Evolutionary conservation across 164 flowering plant genomes (phyloP), one percentile per base, ranked within the genome.

Genomic region (Vitis cinerea): DNA sequence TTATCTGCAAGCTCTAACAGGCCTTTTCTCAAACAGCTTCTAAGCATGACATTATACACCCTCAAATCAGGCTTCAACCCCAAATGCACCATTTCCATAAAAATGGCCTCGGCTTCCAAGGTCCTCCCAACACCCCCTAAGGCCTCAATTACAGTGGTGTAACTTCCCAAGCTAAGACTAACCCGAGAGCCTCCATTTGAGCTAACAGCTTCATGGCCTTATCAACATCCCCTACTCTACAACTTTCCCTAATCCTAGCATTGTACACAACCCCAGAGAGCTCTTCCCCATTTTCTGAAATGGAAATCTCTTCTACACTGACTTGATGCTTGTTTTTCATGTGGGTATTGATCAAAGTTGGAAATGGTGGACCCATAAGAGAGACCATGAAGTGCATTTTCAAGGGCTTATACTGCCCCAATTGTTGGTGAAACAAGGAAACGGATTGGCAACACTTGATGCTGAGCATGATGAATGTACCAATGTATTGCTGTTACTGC

Each of bases 31-130:
- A 92, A 80, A 61, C 82, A 85, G 53, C 84, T 88, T 62, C 74
- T 74, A 12, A 92, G 83, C 80, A 92, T 75, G 30, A 69, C 79
- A 72, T 92, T 90, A 31, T 64, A 90, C 59, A 81, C 63, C 50
- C 65, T 70, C 1, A 78, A 50, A 48, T 61, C 75, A 0, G 86
- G 89, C 68, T 64, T 67, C 16, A 71, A 54, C 19, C 90, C 88
- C 37, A 61, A 75, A 56, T 51, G 30, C 12, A 76, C 54, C 90
- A 90, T 82, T 64, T 93, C 96, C 63, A 73, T 83, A 59, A 93
- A 88, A 7, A 93, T 62, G 1, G 84, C 82, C 49, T 93, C 98
- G 1, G 96, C 94, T 80, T 93, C 98, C n/a, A 80, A 72, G 12
- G 88, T 89, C 70, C 94, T 82, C 37, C 94, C 94, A 16, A 80